Percentiles rank a stretch among this genome's conserved stretches.
phyloP scores from a whole-genome alignment of 345 rosid species.

The Ailanthus altissimus region DNA sequence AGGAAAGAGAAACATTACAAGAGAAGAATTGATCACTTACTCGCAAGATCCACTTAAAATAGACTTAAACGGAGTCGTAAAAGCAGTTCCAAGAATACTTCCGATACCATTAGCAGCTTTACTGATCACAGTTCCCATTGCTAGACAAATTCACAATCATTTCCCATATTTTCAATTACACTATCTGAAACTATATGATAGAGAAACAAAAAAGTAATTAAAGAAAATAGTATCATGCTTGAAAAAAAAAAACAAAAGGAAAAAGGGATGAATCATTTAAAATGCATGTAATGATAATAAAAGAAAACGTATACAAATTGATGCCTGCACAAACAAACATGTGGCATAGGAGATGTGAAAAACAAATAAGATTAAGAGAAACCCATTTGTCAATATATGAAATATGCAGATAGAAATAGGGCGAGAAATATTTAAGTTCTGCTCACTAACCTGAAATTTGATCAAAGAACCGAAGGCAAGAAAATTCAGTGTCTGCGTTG shows the following conservation, averaged over 20 bases:
- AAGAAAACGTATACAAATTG: not conserved
- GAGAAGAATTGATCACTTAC: slow-evolving; percentile 26
- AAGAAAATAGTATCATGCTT: not conserved
- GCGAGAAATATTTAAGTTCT: not conserved
- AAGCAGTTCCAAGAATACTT: slow-evolving; percentile 47
- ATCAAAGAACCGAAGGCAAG: not conserved
- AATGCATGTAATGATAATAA: not conserved
- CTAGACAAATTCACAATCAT: not conserved
- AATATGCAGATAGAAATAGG: too few relatives aligned
- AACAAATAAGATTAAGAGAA: not conserved
- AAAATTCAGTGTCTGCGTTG: not conserved
- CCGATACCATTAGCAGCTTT: slow-evolving; percentile 59
- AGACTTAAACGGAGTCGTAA: slow-evolving; percentile 63
- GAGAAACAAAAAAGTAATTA: not conserved
- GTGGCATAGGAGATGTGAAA: not conserved
- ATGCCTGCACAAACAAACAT: not conserved
- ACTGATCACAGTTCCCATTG: slow-evolving; percentile 57
- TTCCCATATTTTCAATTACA: not conserved
- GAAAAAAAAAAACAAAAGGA: not conserved
- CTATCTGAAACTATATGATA: not conserved
- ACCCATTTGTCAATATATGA: not conserved
- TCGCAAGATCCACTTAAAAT: slow-evolving; percentile 55
- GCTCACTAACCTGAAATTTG: not conserved
- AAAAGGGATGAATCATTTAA: not conserved
- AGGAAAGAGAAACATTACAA: not conserved